Evolutionary conservation across 1,284 basidiomycete species (phyloP), one percentile per base, ranked within the genome.

Genomic region (Cryptococcus amylolentus): DNA sequence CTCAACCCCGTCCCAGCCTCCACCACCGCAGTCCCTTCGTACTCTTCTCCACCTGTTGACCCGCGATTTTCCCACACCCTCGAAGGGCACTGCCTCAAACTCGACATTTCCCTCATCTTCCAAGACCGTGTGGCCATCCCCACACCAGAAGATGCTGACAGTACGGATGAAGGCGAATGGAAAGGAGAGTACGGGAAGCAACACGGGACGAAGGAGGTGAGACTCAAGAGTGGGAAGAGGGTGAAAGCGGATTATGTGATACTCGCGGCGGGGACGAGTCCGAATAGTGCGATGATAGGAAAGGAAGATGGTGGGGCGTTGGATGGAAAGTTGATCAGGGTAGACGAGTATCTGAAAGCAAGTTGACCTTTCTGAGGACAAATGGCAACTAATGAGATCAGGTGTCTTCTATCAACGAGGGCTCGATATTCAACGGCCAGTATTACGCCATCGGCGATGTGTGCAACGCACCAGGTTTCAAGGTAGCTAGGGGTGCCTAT

Each of bases 371-470:
- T 31, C 5, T 6, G 31, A 7, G 31, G 31, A 31, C 10, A 31
- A 10, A 31, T 6, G 10, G 10, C 1, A 10, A 14, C 20, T 42
- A 16, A n/a, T 42, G 41, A 42, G 41, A n/a, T 42, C 20, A 42
- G 41, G 41, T 42, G 16, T 42, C 41, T 8, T 67, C 65, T 3
- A 42, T 54, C 38, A 44, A 52, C 40, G 53, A 56, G 9, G 23
- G 63, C 12, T 52, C 49, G 0, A 55, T 70, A 64, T 8, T 56
- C 55, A 5, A 41, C 69, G 16, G 56, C 18, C 64, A 70, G 46
- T 73, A 73, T 61, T 76, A 71, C 47, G 72, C 75, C 12, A 64
- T 69, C 53, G 74, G 75, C 23, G 75, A 77, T 55, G 66, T 65
- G 40, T 55, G 60, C 23, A 58, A 64, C 37, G 57, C 69, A 0